Base-by-base conservation (phyloP, 2,329 filamentous ascomycete genomes). In the Claviceps quebecensis region DNA sequence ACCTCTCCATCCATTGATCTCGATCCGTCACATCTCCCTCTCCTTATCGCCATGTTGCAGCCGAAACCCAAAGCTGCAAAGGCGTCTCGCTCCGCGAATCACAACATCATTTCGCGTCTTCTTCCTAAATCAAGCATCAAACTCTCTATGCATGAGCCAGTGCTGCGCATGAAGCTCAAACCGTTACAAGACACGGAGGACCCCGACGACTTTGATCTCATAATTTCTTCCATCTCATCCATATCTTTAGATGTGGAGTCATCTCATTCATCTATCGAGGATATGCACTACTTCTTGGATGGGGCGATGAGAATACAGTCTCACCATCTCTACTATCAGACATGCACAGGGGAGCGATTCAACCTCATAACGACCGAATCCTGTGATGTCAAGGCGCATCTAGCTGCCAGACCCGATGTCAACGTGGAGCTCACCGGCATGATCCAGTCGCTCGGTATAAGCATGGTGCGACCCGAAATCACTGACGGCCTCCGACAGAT, bases 1-100 rank as follows among this genome's bases (percentile, higher is more conserved):
- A 98, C 93, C 0, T 98, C 93, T 5, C 93, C 93, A 0, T 96
- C 93, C 0, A 74, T 97, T 48, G 93, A 98, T 65, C 74, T 98
- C 37, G 87, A 95, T 63, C 91, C 93, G 2, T 87, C 87, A 56
- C 91, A 97, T 69, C 72, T 98, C 16, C 91, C 93, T 2, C 75
- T 96, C 8, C 72, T 97, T 22, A 71, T 95, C 47, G 85, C 86
- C 19, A 74, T 97, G 56, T 70, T 89, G 44, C 83, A 83, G 57
- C 74, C 74, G 7, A 77, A 73, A 52, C 67, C 65, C 6, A 63
- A 60, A n/a, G 56, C 63, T 1, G 61, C 61, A 5, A 62, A 55
- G 48, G 46, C 59, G 3, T 67, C 69, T n/a, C 65, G 65, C 46
- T 68, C 74, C 53, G 73, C 72, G 57, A 74, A 72, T 41, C 78